Conservation (phyloP, 345 rosid species). For the Lepidium africanum region DNA sequence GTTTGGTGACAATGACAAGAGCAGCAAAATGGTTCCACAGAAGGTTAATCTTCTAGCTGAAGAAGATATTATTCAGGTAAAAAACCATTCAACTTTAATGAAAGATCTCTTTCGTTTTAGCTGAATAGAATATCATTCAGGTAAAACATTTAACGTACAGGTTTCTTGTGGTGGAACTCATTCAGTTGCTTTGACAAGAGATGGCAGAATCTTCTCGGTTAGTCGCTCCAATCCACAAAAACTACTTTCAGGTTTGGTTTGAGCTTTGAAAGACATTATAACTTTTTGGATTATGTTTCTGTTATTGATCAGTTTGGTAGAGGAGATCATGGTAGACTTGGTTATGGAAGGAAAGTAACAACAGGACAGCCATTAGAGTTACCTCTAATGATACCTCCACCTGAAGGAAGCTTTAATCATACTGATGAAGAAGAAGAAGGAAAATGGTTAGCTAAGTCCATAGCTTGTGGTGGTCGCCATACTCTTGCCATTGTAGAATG, state of each 20-base stretch:
- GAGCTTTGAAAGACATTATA: neutral
- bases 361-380: slow-evolving; percentile 93
- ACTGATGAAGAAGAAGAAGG: slow-evolving; percentile 41
- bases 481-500: slow-evolving; percentile 78
- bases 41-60: slow-evolving; percentile 75
- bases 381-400: slow-evolving; percentile 56
- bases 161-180: slow-evolving; percentile 99
- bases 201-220: slow-evolving; percentile 87
- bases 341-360: slow-evolving; percentile 81
- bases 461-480: slow-evolving; percentile 93
- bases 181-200: slow-evolving; percentile 86
- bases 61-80: slow-evolving; percentile 72
- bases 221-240: slow-evolving; percentile 25
- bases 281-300: neutral
- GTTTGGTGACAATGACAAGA: slow-evolving; percentile 94
- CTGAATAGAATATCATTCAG: slow-evolving; percentile 34
- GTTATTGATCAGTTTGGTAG: slow-evolving; percentile 67
- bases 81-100: slow-evolving; percentile 4
- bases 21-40: slow-evolving; percentile 98
- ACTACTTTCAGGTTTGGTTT: neutral
- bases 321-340: slow-evolving; percentile 96
- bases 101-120: slow-evolving; percentile 38
- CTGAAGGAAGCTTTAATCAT: slow-evolving; percentile 23
- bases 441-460: slow-evolving; percentile 64
- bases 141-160: slow-evolving; percentile 33